Base-by-base conservation (phyloP, 768 basidiomycete genomes). In the Suillus lakei region DNA sequence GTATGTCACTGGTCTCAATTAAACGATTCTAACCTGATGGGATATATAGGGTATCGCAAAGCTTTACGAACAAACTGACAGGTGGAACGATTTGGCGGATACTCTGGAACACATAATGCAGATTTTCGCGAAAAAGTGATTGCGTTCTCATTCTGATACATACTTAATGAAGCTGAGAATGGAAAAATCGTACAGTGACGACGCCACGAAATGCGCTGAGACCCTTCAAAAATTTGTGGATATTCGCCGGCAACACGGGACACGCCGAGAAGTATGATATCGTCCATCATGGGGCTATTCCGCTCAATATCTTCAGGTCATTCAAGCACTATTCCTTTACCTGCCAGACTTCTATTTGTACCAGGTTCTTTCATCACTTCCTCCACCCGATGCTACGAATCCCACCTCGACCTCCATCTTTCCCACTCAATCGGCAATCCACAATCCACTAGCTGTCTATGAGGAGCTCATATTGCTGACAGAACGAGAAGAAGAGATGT, bases 131-230 rank as follows among this genome's bases (percentile, higher is more conserved):
- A 84, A 87, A 66, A 74, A 78, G 95, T 95, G 71, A 61, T 86
- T 72, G 5, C 10, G 12, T 32, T 10, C 41, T 28, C 56, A n/a
- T 43, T n/a, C 28, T 58, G 44, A 32, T 58, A 6, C 13, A 46
- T 12, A 43, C 15, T 56, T 32, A 32, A 56, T 48, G 30, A 61
- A 15, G 12, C 53, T 50, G 44, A 21, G 62, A 13, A 44, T 34
- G 61, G 66, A 30, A 68, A n/a, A 53, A 26, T 41, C 38, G 43
- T 41, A 13, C 69, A 95, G 96, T 5, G 79, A 86, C 44, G 96
- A 99, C 72, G 85, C 83, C 0, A 79, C 81, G 6, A 97, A 93
- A 78, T 92, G 90, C 65, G 95, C 92, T 2, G 92, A 95, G 74
- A 81, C 83, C 1, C 73, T 97, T 51, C 94, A 98, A 72, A 94